Conservation (phyloP, 345 rosid species). For the Aquilaria yunnanensis region DNA sequence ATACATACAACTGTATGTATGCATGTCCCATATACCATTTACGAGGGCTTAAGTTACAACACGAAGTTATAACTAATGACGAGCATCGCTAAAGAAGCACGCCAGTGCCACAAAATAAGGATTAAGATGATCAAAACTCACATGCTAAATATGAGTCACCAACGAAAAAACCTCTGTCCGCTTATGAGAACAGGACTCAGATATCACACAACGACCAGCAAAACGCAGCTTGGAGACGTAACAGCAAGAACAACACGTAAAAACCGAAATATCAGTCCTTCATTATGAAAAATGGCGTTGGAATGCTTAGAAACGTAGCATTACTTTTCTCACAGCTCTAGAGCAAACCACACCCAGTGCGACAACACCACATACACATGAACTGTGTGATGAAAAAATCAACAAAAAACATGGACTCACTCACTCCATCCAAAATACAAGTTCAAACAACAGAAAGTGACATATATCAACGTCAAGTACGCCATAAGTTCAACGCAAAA, state of each 20-base stretch:
- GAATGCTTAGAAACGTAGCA: constrained; percentile 12
- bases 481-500: constrained; percentile 1
- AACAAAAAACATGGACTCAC: constrained; percentile 14
- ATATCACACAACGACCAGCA: neutral
- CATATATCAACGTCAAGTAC: constrained; percentile 35
- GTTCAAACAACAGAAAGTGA: constrained; percentile 32
- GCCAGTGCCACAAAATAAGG: too few species aligned
- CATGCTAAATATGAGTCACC: too few species aligned
- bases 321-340: constrained; percentile 6
- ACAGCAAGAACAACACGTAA: neutral
- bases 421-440: constrained; percentile 1
- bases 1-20: too few species aligned
- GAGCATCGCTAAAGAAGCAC: too few species aligned
- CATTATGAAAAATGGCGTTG: neutral
- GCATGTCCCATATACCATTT: too few species aligned
- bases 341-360: constrained; percentile 24
- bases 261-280: neutral
- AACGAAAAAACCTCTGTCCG: neutral
- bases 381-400: constrained; percentile 19
- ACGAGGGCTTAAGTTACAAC: too few species aligned
- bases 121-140: too few species aligned
- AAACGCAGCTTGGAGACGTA: neutral
- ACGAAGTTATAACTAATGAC: too few species aligned
- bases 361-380: constrained; percentile 52
- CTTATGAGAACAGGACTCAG: neutral